Evolutionary conservation across 371 early-diverging fungal species (phyloP).

Genomic region (Apophysomyces trapeziformis): DNA sequence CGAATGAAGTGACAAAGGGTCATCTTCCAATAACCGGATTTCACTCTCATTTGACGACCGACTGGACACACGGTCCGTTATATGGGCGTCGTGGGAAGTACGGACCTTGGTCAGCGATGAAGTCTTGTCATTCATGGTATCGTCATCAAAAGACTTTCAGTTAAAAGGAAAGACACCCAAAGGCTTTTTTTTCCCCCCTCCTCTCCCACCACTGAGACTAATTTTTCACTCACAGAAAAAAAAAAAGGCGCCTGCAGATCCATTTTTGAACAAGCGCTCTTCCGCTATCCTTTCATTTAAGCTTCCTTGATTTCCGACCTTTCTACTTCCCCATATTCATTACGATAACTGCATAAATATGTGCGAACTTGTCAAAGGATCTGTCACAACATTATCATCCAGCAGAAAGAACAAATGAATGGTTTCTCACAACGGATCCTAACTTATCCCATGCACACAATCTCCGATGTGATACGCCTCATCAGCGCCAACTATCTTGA

Average conservation of each 20-base stretch:
- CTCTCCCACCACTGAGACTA: constrained; percentile 1
- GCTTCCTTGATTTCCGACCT: too few relatives aligned
- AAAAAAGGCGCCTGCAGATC: not conserved
- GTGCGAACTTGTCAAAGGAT: too few relatives aligned
- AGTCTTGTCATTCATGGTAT: not conserved
- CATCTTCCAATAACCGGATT: constrained; percentile 27
- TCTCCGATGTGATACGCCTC: too few relatives aligned
- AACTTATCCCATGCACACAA: too few relatives aligned
- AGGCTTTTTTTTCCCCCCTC: not conserved
- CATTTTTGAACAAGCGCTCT: too few relatives aligned
- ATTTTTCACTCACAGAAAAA: not conserved
- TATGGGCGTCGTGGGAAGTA: not conserved
- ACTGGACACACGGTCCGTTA: not conserved
- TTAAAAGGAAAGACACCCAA: not conserved
- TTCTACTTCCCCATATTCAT: too few relatives aligned
- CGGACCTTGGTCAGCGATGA: not conserved
- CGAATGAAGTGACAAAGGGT: constrained; percentile 22
- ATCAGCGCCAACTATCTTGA: too few relatives aligned
- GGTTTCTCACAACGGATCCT: too few relatives aligned
- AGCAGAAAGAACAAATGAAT: too few relatives aligned
- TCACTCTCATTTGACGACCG: constrained; percentile 21
- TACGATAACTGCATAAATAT: too few relatives aligned
- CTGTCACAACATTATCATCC: too few relatives aligned
- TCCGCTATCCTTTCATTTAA: too few relatives aligned
- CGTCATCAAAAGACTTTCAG: not conserved